A percentile compares a stretch with the other conserved stretches of the same genome.
phyloP scores from a whole-genome alignment of 139 green algal species.

The Tetraselmis chui region DNA sequence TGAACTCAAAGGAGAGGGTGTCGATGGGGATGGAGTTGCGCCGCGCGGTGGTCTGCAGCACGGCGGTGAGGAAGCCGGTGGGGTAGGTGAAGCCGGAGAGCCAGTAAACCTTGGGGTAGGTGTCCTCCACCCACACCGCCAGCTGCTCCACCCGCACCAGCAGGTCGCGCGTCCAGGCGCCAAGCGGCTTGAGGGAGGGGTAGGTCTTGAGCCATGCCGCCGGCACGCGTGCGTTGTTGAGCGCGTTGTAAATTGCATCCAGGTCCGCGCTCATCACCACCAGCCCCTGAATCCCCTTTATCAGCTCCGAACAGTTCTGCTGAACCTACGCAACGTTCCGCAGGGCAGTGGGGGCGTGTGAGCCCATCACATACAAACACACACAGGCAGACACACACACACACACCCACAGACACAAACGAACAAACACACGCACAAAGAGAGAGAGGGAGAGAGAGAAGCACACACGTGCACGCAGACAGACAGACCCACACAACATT shows the following conservation, averaged over 20 bases:
- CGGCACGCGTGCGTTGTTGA: constrained; percentile 49
- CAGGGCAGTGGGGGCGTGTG: background rate
- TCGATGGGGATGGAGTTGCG: constrained; percentile 73
- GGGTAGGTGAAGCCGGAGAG: constrained; percentile 82
- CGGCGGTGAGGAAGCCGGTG: constrained; percentile 69
- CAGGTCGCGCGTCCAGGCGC: constrained; percentile 73
- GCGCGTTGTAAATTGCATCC: constrained; percentile 64
- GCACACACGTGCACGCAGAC: too few species aligned
- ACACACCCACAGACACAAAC: too few species aligned
- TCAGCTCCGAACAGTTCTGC: constrained; percentile 51
- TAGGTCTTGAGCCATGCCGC: constrained; percentile 71
- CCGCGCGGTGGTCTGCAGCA: constrained; percentile 72
- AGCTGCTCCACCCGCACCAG: constrained; percentile 68
- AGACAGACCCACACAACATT: too few species aligned
- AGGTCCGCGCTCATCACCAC: constrained; percentile 79
- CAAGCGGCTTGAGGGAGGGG: constrained; percentile 72
- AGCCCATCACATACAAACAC: background rate
- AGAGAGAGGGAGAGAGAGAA: too few species aligned
- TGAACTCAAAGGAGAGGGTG: constrained; percentile 75
- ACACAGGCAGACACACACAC: too few species aligned
- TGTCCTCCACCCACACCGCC: constrained; percentile 54
- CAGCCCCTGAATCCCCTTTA: constrained; percentile 72
- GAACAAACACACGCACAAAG: too few species aligned
- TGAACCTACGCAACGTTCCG: too few species aligned
- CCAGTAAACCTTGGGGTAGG: constrained; percentile 77